Evolutionary conservation across 441 rosid species (phyloP), one percentile per base, ranked within the genome.

Genomic region (Euphorbia corollata): DNA sequence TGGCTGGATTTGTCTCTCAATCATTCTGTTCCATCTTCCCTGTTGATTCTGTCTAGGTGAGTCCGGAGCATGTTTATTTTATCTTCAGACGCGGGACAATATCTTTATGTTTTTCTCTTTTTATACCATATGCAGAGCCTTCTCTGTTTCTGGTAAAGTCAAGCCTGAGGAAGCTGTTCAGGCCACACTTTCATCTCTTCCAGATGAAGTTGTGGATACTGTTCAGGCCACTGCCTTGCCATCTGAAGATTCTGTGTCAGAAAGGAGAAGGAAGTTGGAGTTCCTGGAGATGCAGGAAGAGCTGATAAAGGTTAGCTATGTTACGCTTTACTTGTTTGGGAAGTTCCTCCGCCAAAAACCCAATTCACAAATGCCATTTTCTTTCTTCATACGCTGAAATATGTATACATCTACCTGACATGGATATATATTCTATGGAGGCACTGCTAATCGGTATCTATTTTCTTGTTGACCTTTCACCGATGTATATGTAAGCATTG

Each of bases 211-310:
- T 75, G 95, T 92, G 79, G 98, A 81, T 81, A 92, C 93, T 63
- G 91, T 92, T 74, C 89, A 89, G 74, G 82, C 85, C 65, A 86
- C 92, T 57, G 75, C 92, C 68, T 80, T 89, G 80, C 86, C 96
- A 70, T 89, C 98, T 71, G 96, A 87, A 79, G 93, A 92, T 82
- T 73, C 89, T 68, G 80, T 92, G 58, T 85, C 96, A 69, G 95
- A 86, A 75, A 81, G 96, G 77, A 80, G 86, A 79, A 87, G 95
- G 77, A 92, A 88, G 69, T 61, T 92, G 80, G 96, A 92, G 82
- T 92, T 80, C 85, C 88, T 92, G 68, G 91, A 69, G 74, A 89
- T 84, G 98, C 95, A 92, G 83, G 98, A 92, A 81, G 92, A 90
- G 75, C 69, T 85, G 65, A 92, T 92, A 73, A 88, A 92, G 96